These are phyloP conservation scores for Diaporthe vexans DNA, from an alignment of 2,329 filamentous ascomycete genomes.

Conservation along the genomic window DNA sequence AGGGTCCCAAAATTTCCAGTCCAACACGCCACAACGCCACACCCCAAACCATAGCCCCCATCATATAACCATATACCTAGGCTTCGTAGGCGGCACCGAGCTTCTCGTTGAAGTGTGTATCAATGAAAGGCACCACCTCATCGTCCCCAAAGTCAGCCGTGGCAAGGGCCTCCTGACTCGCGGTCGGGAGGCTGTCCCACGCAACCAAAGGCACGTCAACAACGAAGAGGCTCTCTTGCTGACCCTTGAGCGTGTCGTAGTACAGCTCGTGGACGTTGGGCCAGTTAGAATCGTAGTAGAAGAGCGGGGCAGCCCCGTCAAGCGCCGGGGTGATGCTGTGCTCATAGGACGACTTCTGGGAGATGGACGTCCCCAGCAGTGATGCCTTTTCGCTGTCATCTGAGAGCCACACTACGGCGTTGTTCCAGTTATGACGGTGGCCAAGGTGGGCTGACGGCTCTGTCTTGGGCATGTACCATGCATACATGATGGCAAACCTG, in stretches of 20 bases:
- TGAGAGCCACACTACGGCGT: constrained; percentile 52
- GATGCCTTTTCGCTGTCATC: constrained; percentile 46
- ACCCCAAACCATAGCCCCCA: background rate
- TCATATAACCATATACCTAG: background rate
- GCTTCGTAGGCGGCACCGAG: background rate
- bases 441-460: constrained; percentile 52
- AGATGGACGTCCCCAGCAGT: constrained; percentile 51
- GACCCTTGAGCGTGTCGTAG: constrained; percentile 51
- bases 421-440: constrained; percentile 56
- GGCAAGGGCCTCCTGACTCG: constrained; percentile 51
- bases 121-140: constrained; percentile 57
- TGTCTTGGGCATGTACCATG: constrained; percentile 59
- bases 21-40: background rate
- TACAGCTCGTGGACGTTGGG: constrained; percentile 54
- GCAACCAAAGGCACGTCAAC: constrained; percentile 52
- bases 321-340: constrained; percentile 45
- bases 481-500: constrained; percentile 52
- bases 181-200: constrained; percentile 54
- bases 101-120: constrained; percentile 44
- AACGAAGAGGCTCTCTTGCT: constrained; percentile 47
- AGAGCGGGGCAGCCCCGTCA: constrained; percentile 48
- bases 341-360: constrained; percentile 50
- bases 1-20: background rate
- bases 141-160: constrained; percentile 55
- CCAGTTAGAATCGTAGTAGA: constrained; percentile 50